These are phyloP conservation scores for Friedmanniomyces simplex DNA, from an alignment of 495 filamentous ascomycete species.

Conservation along the genomic window DNA sequence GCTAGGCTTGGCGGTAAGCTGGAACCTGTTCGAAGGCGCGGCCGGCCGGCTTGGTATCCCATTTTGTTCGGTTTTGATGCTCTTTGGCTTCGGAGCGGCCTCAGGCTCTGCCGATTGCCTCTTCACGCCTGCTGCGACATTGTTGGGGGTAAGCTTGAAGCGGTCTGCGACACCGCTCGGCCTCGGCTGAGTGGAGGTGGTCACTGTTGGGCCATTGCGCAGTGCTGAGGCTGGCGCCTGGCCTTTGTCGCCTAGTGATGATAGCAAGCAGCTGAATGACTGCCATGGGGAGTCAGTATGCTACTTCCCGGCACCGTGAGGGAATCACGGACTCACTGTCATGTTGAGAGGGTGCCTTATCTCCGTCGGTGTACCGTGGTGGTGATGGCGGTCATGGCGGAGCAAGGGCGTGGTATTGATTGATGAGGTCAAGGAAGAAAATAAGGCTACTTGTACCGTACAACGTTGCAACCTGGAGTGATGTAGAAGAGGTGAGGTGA, in stretches of 20 bases:
- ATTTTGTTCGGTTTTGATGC: constrained; percentile 19
- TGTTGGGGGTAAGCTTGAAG: constrained; percentile 12
- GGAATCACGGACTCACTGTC: background rate
- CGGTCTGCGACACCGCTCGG: constrained; percentile 8
- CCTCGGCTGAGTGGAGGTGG: background rate
- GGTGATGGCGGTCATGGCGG: background rate
- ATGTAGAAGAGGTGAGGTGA: too few relatives aligned
- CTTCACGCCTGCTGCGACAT: constrained; percentile 22
- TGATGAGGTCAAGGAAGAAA: too few relatives aligned
- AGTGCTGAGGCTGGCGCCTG: constrained; percentile 28
- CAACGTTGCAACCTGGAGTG: too few relatives aligned
- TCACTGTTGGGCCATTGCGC: constrained; percentile 8
- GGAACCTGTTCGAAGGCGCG: constrained; percentile 6
- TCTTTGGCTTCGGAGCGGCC: constrained; percentile 29
- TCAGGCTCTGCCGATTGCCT: constrained; percentile 27
- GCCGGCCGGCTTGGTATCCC: constrained; percentile 24
- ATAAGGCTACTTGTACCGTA: too few relatives aligned
- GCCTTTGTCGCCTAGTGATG: constrained; percentile 41
- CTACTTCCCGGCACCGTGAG: background rate
- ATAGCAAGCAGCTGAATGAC: constrained; percentile 51
- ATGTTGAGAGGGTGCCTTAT: background rate
- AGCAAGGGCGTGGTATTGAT: background rate
- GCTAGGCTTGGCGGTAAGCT: constrained; percentile 19
- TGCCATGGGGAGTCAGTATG: constrained; percentile 19
- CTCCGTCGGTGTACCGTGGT: background rate